A percentile compares a stretch with the other conserved stretches of the same genome.
phyloP scores from a whole-genome alignment of 2,329 filamentous ascomycete genomes.

The Verruconis gallopava region DNA sequence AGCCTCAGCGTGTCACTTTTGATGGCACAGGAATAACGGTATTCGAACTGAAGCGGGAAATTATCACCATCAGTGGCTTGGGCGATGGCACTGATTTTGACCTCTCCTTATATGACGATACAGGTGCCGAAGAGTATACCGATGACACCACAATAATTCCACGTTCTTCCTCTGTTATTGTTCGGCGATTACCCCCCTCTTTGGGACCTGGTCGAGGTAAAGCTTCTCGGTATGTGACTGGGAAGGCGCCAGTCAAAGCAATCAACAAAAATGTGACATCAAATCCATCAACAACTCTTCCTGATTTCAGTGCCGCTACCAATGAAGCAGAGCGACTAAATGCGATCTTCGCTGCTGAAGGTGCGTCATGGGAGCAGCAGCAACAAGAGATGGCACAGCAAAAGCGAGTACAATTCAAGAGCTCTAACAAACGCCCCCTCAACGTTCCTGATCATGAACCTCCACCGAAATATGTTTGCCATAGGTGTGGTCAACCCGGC shows the following conservation, averaged over 20 bases:
- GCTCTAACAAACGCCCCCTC: slow-evolving; percentile 38
- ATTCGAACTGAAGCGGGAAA: slow-evolving; percentile 97
- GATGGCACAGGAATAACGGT: slow-evolving; percentile 96
- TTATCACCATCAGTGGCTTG: slow-evolving; percentile 85
- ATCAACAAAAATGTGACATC: slow-evolving; percentile 50
- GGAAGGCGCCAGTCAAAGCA: slow-evolving; percentile 83
- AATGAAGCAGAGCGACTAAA: slow-evolving; percentile 91
- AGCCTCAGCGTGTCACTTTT: slow-evolving; percentile 86
- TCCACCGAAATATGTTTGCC: slow-evolving; percentile 88
- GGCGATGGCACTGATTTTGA: slow-evolving; percentile 96
- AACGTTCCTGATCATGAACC: slow-evolving; percentile 87
- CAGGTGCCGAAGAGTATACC: slow-evolving; percentile 88
- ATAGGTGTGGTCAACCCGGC: slow-evolving; percentile 92
- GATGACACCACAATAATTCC: slow-evolving; percentile 97
- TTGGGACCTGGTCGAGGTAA: slow-evolving; percentile 73
- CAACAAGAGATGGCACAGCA: slow-evolving; percentile 80
- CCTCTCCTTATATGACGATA: slow-evolving; percentile 84
- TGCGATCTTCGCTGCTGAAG: slow-evolving; percentile 82
- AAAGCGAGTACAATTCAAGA: slow-evolving; percentile 10
- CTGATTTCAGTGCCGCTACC: slow-evolving; percentile 58
- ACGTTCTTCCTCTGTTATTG: slow-evolving; percentile 85
- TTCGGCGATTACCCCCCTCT: slow-evolving; percentile 68
- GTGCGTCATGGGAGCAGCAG: slow-evolving; percentile 83
- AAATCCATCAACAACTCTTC: slow-evolving; percentile 9
- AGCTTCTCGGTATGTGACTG: slow-evolving; percentile 88